Percentiles rank a stretch among this genome's conserved stretches.
phyloP scores from a whole-genome alignment of 2,329 filamentous ascomycete genomes.

The Curvularia lunata region DNA sequence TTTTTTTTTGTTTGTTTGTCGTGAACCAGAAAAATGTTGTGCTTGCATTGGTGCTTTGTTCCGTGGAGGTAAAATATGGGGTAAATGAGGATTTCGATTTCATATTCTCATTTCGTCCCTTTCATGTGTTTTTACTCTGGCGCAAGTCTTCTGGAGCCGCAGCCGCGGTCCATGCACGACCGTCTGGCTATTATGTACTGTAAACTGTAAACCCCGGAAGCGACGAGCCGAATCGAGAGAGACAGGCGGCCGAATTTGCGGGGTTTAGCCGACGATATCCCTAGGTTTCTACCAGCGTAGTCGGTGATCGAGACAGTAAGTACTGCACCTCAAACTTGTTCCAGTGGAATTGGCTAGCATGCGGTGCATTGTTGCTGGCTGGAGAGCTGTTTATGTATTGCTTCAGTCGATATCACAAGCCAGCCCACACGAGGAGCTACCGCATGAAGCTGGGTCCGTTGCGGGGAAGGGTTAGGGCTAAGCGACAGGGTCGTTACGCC shows the following conservation, averaged over 20 bases:
- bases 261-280: constrained; percentile 5
- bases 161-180: not conserved
- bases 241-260: not conserved
- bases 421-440: constrained; percentile 16
- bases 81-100: too few relatives aligned
- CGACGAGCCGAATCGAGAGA: not conserved
- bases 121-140: not conserved
- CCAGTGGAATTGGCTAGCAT: not conserved
- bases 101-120: not conserved
- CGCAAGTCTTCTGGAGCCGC: not conserved
- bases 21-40: not conserved
- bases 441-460: constrained; percentile 17
- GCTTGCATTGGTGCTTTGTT: not conserved
- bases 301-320: not conserved
- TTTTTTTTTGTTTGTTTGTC: not conserved
- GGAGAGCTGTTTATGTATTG: not conserved
- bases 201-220: constrained; percentile 12
- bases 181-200: constrained; percentile 15
- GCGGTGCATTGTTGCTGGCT: not conserved
- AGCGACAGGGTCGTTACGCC: constrained; percentile 5
- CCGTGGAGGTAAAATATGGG: too few relatives aligned
- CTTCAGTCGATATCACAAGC: not conserved
- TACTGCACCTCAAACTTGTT: not conserved
- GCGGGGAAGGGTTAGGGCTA: constrained; percentile 16
- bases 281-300: not conserved